Base-by-base conservation (phyloP, 805 yeast genomes). In the Candida methanosorbosa region DNA sequence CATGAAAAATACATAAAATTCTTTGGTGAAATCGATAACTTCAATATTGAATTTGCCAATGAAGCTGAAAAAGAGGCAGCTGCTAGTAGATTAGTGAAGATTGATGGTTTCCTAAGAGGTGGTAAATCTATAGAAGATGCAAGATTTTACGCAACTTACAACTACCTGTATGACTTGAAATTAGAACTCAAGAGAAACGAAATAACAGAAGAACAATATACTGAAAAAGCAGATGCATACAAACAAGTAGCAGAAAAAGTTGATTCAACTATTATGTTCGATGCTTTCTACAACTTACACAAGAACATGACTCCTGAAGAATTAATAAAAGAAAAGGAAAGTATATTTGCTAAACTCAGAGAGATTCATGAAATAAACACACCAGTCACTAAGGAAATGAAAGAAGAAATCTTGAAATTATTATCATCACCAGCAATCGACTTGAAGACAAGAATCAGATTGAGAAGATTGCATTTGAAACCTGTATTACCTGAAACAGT, bases 61-160 rank as follows among this genome's bases (percentile, higher is more conserved):
- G 44, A 50, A 3, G 64, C 59, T 22, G 50, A 45, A 5, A 64
- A 62, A 31, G 24, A 47, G 14, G 46, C 42, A 0, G 76, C 73
- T n/a, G 59, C 73, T 4, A 51, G 58, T 24, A 75, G 92, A 52
- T 59, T 84, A 29, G 50, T 69, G 5, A 59, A 64, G 29, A 60
- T 81, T 33, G 72, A 71, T 40, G 72, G 72, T 35, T 71, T 66
- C 40, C 46, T 78, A 36, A 67, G 67, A 43, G 75, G 75, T 42
- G 94, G 90, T n/a, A 65, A 70, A 42, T 30, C 66, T 0, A 38
- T 66, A 15, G 59, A 56, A 15, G 86, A 77, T 38, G 79, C 94
- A 3, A 68, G 68, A 44, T 63, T 60, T 29, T 75, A 77, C 39
- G 67, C 84, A 1, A 75, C 80, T 16, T 66, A 59, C 46, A 70